Evolutionary conservation across 2,329 filamentous ascomycete species (phyloP).

Genomic region (Aspergillus phoenicis): DNA sequence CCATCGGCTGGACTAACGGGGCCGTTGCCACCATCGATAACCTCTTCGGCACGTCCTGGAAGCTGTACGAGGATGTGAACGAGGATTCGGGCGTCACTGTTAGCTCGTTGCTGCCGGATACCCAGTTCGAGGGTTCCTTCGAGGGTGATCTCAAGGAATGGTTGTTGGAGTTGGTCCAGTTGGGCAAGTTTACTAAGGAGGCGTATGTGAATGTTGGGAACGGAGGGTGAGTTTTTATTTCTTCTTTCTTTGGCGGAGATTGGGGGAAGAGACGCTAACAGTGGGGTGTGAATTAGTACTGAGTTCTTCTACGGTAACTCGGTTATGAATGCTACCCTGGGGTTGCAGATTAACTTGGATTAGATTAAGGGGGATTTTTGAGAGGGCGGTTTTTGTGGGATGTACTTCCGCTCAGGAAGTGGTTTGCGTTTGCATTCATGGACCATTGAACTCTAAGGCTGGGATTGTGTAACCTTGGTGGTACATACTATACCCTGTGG

Average conservation of each 20-base stretch:
- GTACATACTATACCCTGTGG: no score
- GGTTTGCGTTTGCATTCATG: neutral
- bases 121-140: slow-evolving; percentile 44
- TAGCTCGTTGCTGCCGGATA: slow-evolving; percentile 40
- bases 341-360: slow-evolving; percentile 24
- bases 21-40: slow-evolving; percentile 39
- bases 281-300: slow-evolving; percentile 12
- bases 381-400: neutral
- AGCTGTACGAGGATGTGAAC: slow-evolving; percentile 48
- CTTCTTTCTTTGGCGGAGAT: neutral
- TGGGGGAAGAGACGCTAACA: neutral
- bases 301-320: slow-evolving; percentile 27
- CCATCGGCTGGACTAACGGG: slow-evolving; percentile 45
- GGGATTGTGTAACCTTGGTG: no score
- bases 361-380: neutral
- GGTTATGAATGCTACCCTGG: slow-evolving; percentile 23
- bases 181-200: slow-evolving; percentile 39
- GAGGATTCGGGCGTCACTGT: slow-evolving; percentile 49
- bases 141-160: slow-evolving; percentile 47
- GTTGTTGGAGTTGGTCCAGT: slow-evolving; percentile 41
- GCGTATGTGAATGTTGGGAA: slow-evolving; percentile 51
- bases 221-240: slow-evolving; percentile 32
- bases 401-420: neutral
- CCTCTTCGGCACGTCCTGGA: slow-evolving; percentile 45
- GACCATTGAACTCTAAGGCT: no score